phyloP scores from a whole-genome alignment of 371 early-diverging fungal genomes.

The Rhizomucor miehei region DNA sequence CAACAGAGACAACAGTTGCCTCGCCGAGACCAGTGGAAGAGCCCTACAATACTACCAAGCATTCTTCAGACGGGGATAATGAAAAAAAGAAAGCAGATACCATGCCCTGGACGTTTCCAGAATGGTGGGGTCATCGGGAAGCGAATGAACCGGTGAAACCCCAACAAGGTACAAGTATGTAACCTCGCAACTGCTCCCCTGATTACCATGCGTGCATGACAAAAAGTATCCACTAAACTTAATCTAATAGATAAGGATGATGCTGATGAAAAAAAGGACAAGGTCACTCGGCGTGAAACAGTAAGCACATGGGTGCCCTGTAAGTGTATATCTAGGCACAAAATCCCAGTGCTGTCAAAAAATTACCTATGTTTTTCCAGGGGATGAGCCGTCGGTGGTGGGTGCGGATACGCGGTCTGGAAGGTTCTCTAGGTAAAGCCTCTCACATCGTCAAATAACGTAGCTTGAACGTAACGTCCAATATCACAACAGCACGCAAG shows the following conservation, averaged over 20 bases:
- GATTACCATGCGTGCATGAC: constrained; percentile 3
- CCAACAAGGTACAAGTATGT: not conserved
- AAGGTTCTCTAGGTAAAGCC: constrained; percentile 3
- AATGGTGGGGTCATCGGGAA: constrained; percentile 42
- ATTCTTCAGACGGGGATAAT: constrained; percentile 1
- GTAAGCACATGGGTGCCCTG: constrained; percentile 20
- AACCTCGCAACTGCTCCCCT: not conserved
- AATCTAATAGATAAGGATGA: not conserved
- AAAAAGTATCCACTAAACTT: not conserved
- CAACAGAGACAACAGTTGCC: not conserved
- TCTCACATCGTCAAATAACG: not conserved
- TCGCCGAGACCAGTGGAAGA: too few species aligned
- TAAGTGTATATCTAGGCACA: too few species aligned
- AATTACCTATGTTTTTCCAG: constrained; percentile 3
- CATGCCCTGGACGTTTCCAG: constrained; percentile 38
- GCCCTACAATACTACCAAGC: too few species aligned
- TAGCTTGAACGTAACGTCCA: not conserved
- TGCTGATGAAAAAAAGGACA: constrained; percentile 6
- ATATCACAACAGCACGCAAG: not conserved
- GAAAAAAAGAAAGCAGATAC: not conserved
- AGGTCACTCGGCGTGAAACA: constrained; percentile 7
- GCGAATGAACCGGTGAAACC: constrained; percentile 6
- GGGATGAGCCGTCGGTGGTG: constrained; percentile 11
- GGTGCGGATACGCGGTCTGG: constrained; percentile 5
- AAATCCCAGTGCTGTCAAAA: not conserved